A percentile compares a stretch with the other conserved stretches of the same genome.
Evolutionary conservation across 176 grass and related monocot species (phyloP).

Genomic region (Eragrostis curvula): DNA sequence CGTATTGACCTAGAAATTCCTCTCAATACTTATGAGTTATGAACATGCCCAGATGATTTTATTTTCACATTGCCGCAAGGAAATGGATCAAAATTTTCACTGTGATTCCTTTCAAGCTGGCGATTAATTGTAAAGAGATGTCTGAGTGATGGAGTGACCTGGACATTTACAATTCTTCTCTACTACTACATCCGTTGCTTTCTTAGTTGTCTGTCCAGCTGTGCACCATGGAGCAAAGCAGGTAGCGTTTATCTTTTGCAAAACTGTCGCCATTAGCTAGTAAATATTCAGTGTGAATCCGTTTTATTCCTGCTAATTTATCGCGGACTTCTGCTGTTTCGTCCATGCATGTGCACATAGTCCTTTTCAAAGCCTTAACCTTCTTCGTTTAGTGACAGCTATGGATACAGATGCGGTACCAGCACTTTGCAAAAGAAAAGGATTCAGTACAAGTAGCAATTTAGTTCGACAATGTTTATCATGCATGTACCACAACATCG

Average conservation of each 20-base stretch:
- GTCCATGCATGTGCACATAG: background rate
- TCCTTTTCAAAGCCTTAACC: slow-evolving; percentile 22
- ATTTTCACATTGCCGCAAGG: background rate
- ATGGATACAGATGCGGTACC: background rate
- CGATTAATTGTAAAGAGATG: background rate
- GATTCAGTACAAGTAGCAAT: background rate
- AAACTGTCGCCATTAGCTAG: slow-evolving; percentile 8
- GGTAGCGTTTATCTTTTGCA: background rate
- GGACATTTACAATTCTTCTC: background rate
- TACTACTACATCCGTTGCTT: background rate
- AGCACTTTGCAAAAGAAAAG: background rate
- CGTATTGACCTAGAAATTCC: background rate
- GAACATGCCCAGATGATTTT: background rate
- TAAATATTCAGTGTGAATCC: background rate
- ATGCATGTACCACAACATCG: background rate
- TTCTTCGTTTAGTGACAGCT: background rate
- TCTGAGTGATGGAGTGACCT: background rate
- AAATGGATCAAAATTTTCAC: background rate
- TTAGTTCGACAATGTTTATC: background rate
- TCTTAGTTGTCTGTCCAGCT: slow-evolving; percentile 20
- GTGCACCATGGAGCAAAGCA: background rate
- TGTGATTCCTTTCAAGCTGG: background rate
- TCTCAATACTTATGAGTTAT: background rate
- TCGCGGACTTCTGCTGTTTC: background rate
- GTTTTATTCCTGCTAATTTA: background rate